Evolutionary conservation across 345 rosid species (phyloP), one percentile per base, ranked within the genome.

Genomic region (Mangifera indica): DNA sequence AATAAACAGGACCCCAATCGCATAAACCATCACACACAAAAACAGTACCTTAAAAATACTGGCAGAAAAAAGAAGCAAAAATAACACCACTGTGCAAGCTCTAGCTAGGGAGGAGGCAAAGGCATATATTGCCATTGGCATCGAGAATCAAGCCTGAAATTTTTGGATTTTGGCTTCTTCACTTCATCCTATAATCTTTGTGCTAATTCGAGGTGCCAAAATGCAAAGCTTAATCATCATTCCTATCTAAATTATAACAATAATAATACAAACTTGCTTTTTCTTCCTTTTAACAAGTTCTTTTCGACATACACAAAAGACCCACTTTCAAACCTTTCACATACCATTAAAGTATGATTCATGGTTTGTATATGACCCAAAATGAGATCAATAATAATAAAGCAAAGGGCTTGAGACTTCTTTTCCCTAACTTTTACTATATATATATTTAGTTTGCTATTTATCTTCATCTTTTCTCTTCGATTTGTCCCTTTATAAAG

Each of bases 401-500:
- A 78, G 73, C 75, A 21, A 37, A 44, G 37, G 37, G 69, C 60
- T 66, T 55, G 63, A 44, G 66, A 45, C 66, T 22, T 25, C 73
- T 74, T 74, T 34, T 29, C 57, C 58, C 67, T 0, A 25, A 26
- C 74, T 61, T 67, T 37, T 18, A 29, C 32, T 29, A 29, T 29
- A 3, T 29, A 3, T 29, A 29, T 29, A 29, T 29, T 29, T 29
- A 29, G 1, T 29, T 29, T 29, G 32, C 3, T 29, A 1, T 48
- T 29, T 72, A 7, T 7, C 62, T 21, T 48, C 58, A 24, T 62
- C 45, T 25, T 37, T 55, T 61, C 32, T 29, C 2, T 3, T 29
- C 32, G 17, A 17, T 32, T 2, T 49, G 74, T 14, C 69, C 64
- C 71, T 71, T 83, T 69, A 88, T 42, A 81, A 84, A 74, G 88